Conservation (phyloP, 768 basidiomycete genomes). For the Calocera viscosa region DNA sequence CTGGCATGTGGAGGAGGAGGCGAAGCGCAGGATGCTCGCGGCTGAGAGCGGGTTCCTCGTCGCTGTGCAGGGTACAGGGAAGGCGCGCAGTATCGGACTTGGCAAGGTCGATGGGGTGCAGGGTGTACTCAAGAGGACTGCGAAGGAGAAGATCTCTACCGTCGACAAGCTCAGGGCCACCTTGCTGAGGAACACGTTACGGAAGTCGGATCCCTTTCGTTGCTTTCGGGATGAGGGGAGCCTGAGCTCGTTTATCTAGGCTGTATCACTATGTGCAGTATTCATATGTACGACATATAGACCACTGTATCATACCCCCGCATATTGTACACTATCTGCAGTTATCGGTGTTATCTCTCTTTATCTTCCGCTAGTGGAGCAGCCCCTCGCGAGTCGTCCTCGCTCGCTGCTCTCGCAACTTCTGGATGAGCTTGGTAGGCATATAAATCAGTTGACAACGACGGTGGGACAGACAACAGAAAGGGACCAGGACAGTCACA, state of each 20-base stretch:
- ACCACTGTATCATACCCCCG: background rate
- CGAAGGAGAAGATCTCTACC: background rate
- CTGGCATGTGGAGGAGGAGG: constrained; percentile 31
- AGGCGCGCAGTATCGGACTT: background rate
- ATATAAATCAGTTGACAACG: no score
- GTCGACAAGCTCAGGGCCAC: constrained; percentile 11
- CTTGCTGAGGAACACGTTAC: constrained; percentile 11
- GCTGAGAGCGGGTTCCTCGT: constrained; percentile 13
- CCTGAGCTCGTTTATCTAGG: background rate
- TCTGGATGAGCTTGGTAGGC: no score
- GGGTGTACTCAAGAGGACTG: background rate
- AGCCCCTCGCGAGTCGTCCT: no score
- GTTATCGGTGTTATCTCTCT: no score
- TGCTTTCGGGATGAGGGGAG: background rate
- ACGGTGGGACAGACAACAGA: no score
- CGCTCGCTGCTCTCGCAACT: no score
- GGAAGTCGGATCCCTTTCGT: constrained; percentile 12
- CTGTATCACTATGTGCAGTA: background rate
- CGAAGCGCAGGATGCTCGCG: constrained; percentile 12
- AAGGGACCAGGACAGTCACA: no score
- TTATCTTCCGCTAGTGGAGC: no score
- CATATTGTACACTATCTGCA: background rate
- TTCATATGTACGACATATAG: background rate
- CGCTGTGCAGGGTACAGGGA: background rate
- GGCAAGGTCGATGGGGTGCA: background rate